Conservation (phyloP, 108 stramenopile genomes). For the Pseudonitzschia pungens region DNA sequence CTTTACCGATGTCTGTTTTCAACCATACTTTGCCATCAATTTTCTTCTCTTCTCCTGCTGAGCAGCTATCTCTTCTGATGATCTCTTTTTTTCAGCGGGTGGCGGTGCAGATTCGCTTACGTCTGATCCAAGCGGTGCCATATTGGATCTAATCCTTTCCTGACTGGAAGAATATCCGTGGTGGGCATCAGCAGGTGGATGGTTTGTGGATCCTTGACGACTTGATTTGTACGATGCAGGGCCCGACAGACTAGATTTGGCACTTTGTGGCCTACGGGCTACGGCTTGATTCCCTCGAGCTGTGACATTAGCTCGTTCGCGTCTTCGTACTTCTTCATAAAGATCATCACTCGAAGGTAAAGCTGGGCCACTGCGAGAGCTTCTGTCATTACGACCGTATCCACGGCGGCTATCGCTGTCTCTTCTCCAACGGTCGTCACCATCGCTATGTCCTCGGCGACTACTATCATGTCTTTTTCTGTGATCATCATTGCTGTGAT, state of each 20-base stretch:
- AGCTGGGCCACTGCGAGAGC: conserved; percentile 16
- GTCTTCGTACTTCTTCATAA: conserved; percentile 72
- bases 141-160: neutral
- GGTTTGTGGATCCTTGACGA: conserved; percentile 1
- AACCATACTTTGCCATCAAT: conserved; percentile 80
- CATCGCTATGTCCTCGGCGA: conserved; percentile 17
- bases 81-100: conserved; percentile 43
- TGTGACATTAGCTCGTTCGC: conserved; percentile 61
- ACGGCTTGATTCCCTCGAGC: conserved; percentile 14
- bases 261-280: neutral
- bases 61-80: conserved; percentile 69
- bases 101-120: neutral
- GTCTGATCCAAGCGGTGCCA: neutral
- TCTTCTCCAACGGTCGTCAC: conserved; percentile 14
- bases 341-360: conserved; percentile 42
- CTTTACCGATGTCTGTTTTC: neutral
- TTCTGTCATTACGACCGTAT: conserved; percentile 48
- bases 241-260: neutral
- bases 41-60: conserved; percentile 82
- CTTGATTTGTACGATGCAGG: neutral
- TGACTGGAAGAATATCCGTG: neutral
- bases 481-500: conserved; percentile 9
- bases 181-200: neutral
- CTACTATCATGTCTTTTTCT: conserved; percentile 3
- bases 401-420: conserved; percentile 32